These are phyloP conservation scores for Pyrenula aspistea DNA, from an alignment of 495 filamentous ascomycete genomes.

Conservation along the genomic window DNA sequence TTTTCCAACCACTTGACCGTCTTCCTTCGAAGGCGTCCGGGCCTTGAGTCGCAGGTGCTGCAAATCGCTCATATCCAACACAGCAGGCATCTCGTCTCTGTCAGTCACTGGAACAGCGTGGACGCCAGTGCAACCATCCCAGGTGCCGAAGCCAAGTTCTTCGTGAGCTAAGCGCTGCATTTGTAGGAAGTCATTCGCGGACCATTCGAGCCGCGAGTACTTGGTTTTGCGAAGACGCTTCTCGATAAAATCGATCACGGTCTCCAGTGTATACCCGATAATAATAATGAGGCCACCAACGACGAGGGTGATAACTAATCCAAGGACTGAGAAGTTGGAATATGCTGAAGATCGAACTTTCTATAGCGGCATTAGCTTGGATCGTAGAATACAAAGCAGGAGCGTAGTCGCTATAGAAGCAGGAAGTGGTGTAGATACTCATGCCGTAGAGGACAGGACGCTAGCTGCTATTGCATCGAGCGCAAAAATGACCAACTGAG, in stretches of 20 bases:
- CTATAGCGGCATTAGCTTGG: not conserved
- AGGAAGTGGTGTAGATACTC: too few relatives aligned
- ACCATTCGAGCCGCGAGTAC: conserved; percentile 9
- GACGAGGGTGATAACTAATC: conserved; percentile 4
- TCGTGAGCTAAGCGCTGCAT: conserved; percentile 10
- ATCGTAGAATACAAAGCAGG: not conserved
- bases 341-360: conserved; percentile 7
- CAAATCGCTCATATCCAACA: conserved; percentile 2
- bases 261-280: conserved; percentile 7
- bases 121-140: not conserved
- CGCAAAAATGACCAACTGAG: too few relatives aligned
- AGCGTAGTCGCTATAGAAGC: not conserved
- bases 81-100: not conserved
- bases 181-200: conserved; percentile 7
- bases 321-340: conserved; percentile 8
- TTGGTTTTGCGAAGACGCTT: not conserved
- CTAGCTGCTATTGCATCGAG: too few relatives aligned
- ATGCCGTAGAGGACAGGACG: too few relatives aligned
- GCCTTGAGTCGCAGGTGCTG: not conserved
- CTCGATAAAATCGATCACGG: conserved; percentile 1
- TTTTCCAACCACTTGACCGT: not conserved
- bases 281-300: conserved; percentile 7
- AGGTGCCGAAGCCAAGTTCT: not conserved
- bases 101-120: conserved; percentile 1
- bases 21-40: not conserved